Percentiles rank a stretch among this genome's conserved stretches.
Conservation (phyloP, 2,329 filamentous ascomycete species). For the Ilyonectria mors-panacis region DNA sequence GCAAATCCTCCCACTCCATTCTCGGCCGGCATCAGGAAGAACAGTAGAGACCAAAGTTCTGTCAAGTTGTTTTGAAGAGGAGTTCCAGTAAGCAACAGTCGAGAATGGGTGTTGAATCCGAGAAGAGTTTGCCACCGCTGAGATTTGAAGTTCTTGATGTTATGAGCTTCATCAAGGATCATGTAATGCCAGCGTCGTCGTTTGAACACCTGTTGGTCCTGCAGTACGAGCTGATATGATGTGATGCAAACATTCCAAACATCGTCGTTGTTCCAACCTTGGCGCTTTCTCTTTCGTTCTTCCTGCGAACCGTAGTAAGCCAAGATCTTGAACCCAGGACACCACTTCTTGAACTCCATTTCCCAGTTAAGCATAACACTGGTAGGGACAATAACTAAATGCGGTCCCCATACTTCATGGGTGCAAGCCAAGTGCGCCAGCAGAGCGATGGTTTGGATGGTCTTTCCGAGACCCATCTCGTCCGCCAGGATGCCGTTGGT, state of each 20-base stretch:
- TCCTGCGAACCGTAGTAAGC: conserved; percentile 97
- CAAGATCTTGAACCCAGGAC: conserved; percentile 96
- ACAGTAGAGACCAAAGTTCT: conserved; percentile 95
- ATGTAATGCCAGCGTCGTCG: conserved; percentile 96
- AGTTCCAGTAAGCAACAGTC: conserved; percentile 92
- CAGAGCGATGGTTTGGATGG: conserved; percentile 96
- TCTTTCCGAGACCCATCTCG: conserved; percentile 98
- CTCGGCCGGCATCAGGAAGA: conserved; percentile 95
- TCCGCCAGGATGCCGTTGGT: conserved; percentile 98
- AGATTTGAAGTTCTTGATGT: conserved; percentile 99
- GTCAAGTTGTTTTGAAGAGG: conserved; percentile 97
- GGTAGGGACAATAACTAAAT: conserved; percentile 95
- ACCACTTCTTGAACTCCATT: conserved; percentile 99
- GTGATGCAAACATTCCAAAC: conserved; percentile 98
- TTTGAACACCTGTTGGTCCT: conserved; percentile 95
- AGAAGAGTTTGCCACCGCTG: conserved; percentile 96
- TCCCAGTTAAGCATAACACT: conserved; percentile 99
- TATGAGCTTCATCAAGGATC: conserved; percentile 98
- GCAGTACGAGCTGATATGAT: conserved; percentile 94
- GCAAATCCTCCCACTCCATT: conserved; percentile 92
- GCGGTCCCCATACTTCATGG: conserved; percentile 94
- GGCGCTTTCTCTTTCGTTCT: conserved; percentile 90
- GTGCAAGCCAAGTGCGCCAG: conserved; percentile 92
- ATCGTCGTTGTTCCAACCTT: conserved; percentile 94
- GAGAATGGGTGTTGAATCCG: conserved; percentile 90